Evolutionary conservation across 495 filamentous ascomycete genomes (phyloP), one percentile per base, ranked within the genome.

Genomic region (Penicillium robsamsonii): DNA sequence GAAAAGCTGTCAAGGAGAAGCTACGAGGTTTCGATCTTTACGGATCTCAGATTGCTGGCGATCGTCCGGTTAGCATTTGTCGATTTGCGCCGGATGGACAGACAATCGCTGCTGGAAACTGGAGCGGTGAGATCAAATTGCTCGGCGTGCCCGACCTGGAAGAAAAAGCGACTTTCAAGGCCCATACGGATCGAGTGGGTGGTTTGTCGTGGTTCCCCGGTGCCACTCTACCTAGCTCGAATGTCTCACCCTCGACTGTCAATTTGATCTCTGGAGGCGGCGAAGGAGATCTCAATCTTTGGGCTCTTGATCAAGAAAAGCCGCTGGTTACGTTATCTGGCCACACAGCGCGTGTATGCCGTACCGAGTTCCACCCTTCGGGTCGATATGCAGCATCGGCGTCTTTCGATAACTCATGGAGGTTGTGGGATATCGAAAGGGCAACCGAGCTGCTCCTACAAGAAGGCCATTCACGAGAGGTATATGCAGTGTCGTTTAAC

Each of bases 331-430:
- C 91, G 0, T 79, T 99, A 2, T 81, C 86, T 0, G 94, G 94
- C 1, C 94, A 97, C 67, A 87, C 83, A 11, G 90, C 86, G 13
- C 87, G 94, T 48, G 93, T 97, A 30, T 92, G 89, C 57, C 83
- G 95, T 52, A 86, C 95, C 40, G 95, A 96, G 59, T 95, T 97
- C 66, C 95, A 99, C 60, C 94, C 94, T 0, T 95, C 90, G 4
- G 93, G 94, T 17, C 79, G 81, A 53, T 97, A 93, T 64, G 81
- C 97, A 22, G 94, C 94, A 2, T 96, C 92, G 1, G 94, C 94
- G 1, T 96, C 91, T 2, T 93, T 90, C 63, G 94, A 99, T 67
- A 97, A 92, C 4, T 96, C 93, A 0, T 99, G 94, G 94, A 84
- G 94, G 24, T 72, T 99, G 53, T 99, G 95, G 95, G 95, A 99